phyloP scores from a whole-genome alignment of 2,329 filamentous ascomycete species.

The Aspergillus sergii region DNA sequence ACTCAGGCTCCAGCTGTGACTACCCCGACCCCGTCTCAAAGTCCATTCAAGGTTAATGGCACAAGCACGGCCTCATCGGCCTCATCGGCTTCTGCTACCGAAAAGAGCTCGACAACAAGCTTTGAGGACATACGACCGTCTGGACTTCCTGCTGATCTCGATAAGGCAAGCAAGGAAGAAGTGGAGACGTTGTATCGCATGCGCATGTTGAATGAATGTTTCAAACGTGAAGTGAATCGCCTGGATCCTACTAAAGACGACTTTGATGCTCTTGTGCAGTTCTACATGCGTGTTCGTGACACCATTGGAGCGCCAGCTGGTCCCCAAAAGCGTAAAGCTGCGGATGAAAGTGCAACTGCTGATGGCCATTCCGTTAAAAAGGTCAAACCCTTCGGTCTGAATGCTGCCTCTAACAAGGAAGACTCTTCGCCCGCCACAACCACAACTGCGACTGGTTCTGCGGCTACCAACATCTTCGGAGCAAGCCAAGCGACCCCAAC shows the following conservation, averaged over 20 bases:
- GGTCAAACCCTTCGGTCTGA: slow-evolving; percentile 18
- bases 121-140: slow-evolving; percentile 21
- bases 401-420: not conserved
- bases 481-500: slow-evolving; percentile 12
- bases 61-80: slow-evolving; percentile 7
- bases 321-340: slow-evolving; percentile 32
- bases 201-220: slow-evolving; percentile 37
- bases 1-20: slow-evolving; percentile 9
- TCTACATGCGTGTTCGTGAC: slow-evolving; percentile 42
- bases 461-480: slow-evolving; percentile 23
- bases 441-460: slow-evolving; percentile 9
- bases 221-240: slow-evolving; percentile 35
- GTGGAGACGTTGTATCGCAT: slow-evolving; percentile 32
- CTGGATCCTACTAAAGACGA: slow-evolving; percentile 35
- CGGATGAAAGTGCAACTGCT: slow-evolving; percentile 17
- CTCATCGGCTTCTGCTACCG: slow-evolving; percentile 4
- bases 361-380: slow-evolving; percentile 27
- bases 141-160: slow-evolving; percentile 21
- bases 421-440: slow-evolving; percentile 4
- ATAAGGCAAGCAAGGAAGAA: slow-evolving; percentile 21
- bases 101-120: not conserved
- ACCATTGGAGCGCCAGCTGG: slow-evolving; percentile 40
- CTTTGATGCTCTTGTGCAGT: slow-evolving; percentile 40
- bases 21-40: slow-evolving; percentile 12
- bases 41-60: slow-evolving; percentile 19